Evolutionary conservation across 1,284 basidiomycete genomes (phyloP), one percentile per base, ranked within the genome.

Genomic region (Irpex rosettiformis): DNA sequence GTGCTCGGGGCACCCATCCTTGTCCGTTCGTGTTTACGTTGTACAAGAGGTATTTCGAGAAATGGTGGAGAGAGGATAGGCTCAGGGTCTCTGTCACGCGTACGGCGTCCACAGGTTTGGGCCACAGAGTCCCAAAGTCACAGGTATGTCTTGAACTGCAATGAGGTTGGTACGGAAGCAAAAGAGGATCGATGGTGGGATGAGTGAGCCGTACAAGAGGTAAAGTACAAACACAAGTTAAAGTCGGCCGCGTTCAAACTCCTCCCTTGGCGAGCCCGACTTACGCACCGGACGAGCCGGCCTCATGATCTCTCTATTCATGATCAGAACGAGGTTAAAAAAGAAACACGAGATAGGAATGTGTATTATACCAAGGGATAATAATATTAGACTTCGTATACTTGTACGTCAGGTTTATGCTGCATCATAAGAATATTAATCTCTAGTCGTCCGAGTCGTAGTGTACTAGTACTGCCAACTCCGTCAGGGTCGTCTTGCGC

Each of bases 381-480:
- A 24, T 51, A 51, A 3, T 27, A 24, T 28, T 43, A 43, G 33
- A 30, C 33, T 54, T 58, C n/a, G 57, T 54, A 58, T 40, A 47
- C n/a, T 29, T 42, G 51, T 54, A 58, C 57, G 57, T 58, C 57
- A 58, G 48, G n/a, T n/a, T n/a, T n/a, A n/a, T n/a, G n/a, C n/a
- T n/a, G n/a, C n/a, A n/a, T n/a, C n/a, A n/a, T n/a, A n/a, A n/a
- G n/a, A n/a, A n/a, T n/a, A 37, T 8, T 37, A 37, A 11, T 3
- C 11, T 37, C 33, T 13, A 28, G 3, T 54, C 47, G 6, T 18
- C 22, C 52, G 52, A 37, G 43, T 53, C 13, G 22, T 3, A 54
- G 11, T 33, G 10, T n/a, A 7, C 27, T 33, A 16, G 21, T 22
- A 16, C 33, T 40, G 33, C 18, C 37, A 21, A 7, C 33, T 37